Evolutionary conservation across 371 early-diverging fungal species (phyloP), one percentile per base, ranked within the genome.

Genomic region (Batkoa obscura): DNA sequence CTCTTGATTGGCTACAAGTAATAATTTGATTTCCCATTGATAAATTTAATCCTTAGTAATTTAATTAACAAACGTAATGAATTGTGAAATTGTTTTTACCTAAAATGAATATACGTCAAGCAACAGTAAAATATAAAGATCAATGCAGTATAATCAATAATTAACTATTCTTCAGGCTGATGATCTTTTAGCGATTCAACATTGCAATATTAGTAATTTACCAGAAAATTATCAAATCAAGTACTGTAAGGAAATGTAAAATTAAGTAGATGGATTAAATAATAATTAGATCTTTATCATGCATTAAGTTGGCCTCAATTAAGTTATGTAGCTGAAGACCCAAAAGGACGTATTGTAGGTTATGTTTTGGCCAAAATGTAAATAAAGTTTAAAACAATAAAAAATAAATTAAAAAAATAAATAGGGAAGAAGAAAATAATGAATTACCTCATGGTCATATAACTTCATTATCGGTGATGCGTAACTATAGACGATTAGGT

Each of bases 151-250:
- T 31, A 2, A n/a, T 31, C 49, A 5, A 12, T 33, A 36, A 15
- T 4, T 30, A n/a, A 43, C 48, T 55, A 2, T 55, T 9, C n/a
- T 23, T 10, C 8, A 50, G 10, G 23, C 31, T 9, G 79, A 81
- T 41, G 90, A 90, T 63, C 66, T 85, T 69, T 68, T 84, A 41
- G 77, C 72, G 30, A 83, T 97, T 80, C 95, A 97, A 73, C 81
- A 89, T 65, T 90, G 91, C 78, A 97, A 97, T 70, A 71, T 97
- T 58, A 73, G 77, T 59, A 94, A 94, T 69, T 77, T 97, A 54
- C 97, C 97, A 2, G 97, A 97, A 66, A 97, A 97, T 78, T 97
- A 97, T 69, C 88, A 88, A 64, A 88, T 97, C 85, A 97, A 97
- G 68, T 97, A 94, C 71, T 97, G 81, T 73, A 72, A 72, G 72